Evolutionary conservation across 2,329 filamentous ascomycete species (phyloP).

Genomic region (Diplocarpon mali): DNA sequence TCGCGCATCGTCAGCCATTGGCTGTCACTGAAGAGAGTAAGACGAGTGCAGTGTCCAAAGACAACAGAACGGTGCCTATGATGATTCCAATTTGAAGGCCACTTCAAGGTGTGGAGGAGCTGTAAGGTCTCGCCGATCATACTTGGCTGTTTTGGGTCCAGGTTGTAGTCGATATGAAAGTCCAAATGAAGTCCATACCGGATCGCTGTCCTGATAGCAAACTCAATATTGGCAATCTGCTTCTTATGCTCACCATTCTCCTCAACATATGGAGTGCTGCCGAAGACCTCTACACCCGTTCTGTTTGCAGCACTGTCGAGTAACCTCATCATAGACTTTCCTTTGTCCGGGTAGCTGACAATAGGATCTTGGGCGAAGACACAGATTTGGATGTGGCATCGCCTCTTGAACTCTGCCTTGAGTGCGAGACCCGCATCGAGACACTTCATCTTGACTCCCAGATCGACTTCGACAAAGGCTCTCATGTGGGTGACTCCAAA

Average conservation of each 20-base stretch:
- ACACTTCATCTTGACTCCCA: constrained; percentile 45
- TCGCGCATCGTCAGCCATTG: constrained; percentile 40
- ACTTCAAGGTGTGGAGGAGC: constrained; percentile 37
- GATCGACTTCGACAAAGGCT: constrained; percentile 62
- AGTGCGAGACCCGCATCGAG: constrained; percentile 45
- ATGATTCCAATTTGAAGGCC: constrained; percentile 30
- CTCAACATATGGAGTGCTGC: constrained; percentile 63
- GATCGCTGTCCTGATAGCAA: constrained; percentile 47
- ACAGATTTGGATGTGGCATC: constrained; percentile 54
- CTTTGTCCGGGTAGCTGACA: constrained; percentile 42
- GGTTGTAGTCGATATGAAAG: constrained; percentile 62
- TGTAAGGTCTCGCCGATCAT: constrained; percentile 44
- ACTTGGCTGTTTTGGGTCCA: constrained; percentile 38
- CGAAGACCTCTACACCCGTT: constrained; percentile 45
- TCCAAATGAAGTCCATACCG: constrained; percentile 46
- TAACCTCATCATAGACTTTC: constrained; percentile 38
- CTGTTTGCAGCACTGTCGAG: constrained; percentile 36
- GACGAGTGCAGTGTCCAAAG: constrained; percentile 57
- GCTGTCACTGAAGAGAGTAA: constrained; percentile 42
- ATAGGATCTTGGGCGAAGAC: constrained; percentile 61
- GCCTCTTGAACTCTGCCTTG: constrained; percentile 40
- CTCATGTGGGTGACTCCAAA: constrained; percentile 59
- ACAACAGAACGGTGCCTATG: constrained; percentile 36
- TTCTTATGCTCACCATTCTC: constrained; percentile 28
- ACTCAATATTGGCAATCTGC: constrained; percentile 47